These are phyloP conservation scores for Zhuliangozyma blackwelliae DNA, from an alignment of 1,139 yeast species.

Conservation along the genomic window DNA sequence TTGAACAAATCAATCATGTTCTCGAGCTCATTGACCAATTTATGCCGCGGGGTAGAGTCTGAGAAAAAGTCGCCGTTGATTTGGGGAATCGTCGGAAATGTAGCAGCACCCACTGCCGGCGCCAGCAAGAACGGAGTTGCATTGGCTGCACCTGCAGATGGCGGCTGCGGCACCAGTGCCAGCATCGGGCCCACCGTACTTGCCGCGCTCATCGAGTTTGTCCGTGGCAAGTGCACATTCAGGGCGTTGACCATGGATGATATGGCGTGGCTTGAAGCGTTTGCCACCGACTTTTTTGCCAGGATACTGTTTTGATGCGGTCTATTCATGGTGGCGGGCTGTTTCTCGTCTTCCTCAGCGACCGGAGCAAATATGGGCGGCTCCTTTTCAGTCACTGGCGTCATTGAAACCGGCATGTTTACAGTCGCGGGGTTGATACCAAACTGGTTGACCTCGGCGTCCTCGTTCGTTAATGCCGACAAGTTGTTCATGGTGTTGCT, in stretches of 20 bases:
- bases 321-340: constrained; percentile 1
- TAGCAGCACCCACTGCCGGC: constrained; percentile 3
- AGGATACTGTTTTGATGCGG: constrained; percentile 11
- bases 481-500: constrained; percentile 29
- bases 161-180: neutral
- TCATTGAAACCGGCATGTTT: constrained; percentile 60
- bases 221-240: neutral
- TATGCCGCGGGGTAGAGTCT: constrained; percentile 34
- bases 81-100: constrained; percentile 37
- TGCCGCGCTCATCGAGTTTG: neutral
- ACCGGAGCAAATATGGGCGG: constrained; percentile 11
- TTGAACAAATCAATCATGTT: constrained; percentile 35
- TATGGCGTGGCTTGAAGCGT: neutral
- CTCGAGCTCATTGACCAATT: constrained; percentile 36
- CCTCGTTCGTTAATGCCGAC: constrained; percentile 33
- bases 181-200: neutral
- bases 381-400: constrained; percentile 67
- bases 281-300: constrained; percentile 9
- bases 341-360: constrained; percentile 11
- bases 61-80: constrained; percentile 37
- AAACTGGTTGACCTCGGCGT: constrained; percentile 55
- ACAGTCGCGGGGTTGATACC: constrained; percentile 55
- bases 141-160: too few species aligned
- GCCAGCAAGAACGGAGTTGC: too few species aligned
- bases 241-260: too few species aligned